These are phyloP conservation scores for Euphorbia peplus DNA, from an alignment of 345 rosid species.

Conservation along the genomic window DNA sequence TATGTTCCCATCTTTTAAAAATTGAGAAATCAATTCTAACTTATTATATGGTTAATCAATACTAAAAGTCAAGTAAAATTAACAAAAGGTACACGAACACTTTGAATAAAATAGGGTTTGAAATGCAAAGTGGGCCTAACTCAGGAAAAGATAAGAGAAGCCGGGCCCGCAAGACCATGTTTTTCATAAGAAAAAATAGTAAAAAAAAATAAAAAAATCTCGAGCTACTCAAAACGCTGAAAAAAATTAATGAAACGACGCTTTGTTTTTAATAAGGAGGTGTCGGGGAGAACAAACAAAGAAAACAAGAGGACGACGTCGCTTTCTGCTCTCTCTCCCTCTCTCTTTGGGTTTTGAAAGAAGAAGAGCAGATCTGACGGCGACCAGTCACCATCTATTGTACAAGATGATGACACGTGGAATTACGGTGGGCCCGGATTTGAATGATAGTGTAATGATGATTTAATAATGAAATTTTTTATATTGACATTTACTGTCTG, in stretches of 20 bases:
- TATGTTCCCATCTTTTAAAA: no score
- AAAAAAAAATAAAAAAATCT: slow-evolving; percentile 30
- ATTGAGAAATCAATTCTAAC: no score
- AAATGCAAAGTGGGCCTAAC: background rate
- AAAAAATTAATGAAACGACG: slow-evolving; percentile 19
- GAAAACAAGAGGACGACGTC: no score
- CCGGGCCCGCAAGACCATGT: background rate
- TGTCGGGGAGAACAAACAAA: background rate
- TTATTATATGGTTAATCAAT: no score
- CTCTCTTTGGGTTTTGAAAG: background rate
- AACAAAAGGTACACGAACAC: no score
- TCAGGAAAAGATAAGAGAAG: background rate
- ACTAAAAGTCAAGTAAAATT: no score
- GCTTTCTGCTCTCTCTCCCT: no score
- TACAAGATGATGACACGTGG: slow-evolving; percentile 31
- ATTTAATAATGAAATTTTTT: slow-evolving; percentile 38
- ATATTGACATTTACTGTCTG: slow-evolving; percentile 37
- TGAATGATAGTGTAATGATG: slow-evolving; percentile 58
- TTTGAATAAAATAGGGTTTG: background rate
- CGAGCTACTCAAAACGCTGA: slow-evolving; percentile 50
- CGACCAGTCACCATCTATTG: slow-evolving; percentile 5
- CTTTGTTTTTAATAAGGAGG: background rate
- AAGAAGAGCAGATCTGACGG: slow-evolving; percentile 42
- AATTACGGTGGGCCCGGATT: slow-evolving; percentile 11
- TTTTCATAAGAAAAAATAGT: background rate